phyloP scores from a whole-genome alignment of 2,329 filamentous ascomycete genomes.

The Ceratocystis cacaofunesta region DNA sequence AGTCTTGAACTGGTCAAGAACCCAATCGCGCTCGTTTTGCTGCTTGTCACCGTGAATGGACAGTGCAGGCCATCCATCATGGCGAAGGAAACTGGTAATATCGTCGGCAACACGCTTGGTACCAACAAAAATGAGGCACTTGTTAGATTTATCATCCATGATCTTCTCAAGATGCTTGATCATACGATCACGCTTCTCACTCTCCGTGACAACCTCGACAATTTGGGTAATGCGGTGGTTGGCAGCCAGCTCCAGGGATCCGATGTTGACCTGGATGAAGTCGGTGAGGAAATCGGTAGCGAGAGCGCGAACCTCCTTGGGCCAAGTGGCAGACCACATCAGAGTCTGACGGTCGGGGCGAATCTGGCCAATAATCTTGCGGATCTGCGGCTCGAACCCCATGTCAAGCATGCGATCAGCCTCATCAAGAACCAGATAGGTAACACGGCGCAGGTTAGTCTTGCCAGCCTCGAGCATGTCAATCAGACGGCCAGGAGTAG shows the following conservation, averaged over 20 bases:
- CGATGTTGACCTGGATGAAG: conserved; percentile 98
- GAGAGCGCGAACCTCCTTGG: conserved; percentile 90
- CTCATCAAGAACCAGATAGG: conserved; percentile 95
- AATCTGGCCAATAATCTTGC: conserved; percentile 96
- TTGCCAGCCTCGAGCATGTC: conserved; percentile 97
- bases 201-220: conserved; percentile 87
- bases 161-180: conserved; percentile 94
- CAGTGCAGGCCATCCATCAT: conserved; percentile 93
- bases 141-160: conserved; percentile 93
- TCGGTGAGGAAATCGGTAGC: conserved; percentile 83
- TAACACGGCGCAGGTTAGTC: conserved; percentile 95
- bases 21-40: conserved; percentile 98
- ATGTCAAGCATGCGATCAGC: conserved; percentile 99
- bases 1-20: conserved; percentile 98
- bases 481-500: conserved; percentile 91
- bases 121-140: conserved; percentile 86
- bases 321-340: conserved; percentile 99
- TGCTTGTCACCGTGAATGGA: conserved; percentile 99
- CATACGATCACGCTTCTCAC: conserved; percentile 96
- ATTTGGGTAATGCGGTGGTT: conserved; percentile 97
- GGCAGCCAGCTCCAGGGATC: conserved; percentile 86
- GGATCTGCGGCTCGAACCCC: conserved; percentile 99
- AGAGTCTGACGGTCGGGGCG: conserved; percentile 96
- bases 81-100: conserved; percentile 90
- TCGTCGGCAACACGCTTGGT: conserved; percentile 95